Evolutionary conservation across 108 stramenopile species (phyloP).

Genomic region (Pseudonitzschia pungens): DNA sequence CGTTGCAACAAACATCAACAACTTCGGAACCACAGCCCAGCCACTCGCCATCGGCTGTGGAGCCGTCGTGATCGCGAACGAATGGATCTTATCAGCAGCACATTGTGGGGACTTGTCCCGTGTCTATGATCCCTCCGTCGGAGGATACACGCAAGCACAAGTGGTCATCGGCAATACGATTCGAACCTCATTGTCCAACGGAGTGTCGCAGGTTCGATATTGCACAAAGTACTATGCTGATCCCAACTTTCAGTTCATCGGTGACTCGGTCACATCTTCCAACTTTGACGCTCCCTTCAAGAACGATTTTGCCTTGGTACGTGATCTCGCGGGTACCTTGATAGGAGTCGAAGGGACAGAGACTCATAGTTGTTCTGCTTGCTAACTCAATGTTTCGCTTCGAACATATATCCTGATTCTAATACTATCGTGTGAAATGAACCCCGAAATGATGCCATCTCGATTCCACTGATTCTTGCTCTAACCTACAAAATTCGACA

Average conservation of each 20-base stretch:
- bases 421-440: no score
- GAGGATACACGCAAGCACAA: no score
- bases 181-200: background rate
- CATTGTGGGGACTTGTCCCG: slow-evolving; percentile 1
- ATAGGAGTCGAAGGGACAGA: no score
- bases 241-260: background rate
- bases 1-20: no score
- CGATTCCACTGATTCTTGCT: no score
- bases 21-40: background rate
- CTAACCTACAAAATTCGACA: no score
- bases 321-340: no score
- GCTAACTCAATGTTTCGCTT: no score
- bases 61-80: background rate
- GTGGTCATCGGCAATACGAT: background rate
- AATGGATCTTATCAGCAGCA: slow-evolving; percentile 3
- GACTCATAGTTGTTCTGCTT: no score
- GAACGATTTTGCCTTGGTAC: background rate
- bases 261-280: background rate
- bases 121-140: background rate
- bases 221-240: background rate
- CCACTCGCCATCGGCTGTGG: background rate
- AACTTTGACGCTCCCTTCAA: slow-evolving; percentile 1
- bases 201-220: background rate
- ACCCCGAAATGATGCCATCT: no score
- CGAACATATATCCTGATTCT: no score